A percentile compares a stretch with the other conserved stretches of the same genome.
These are phyloP conservation scores for Neodidymelliopsis sp. DNA, from an alignment of 2,329 filamentous ascomycete species.

Conservation along the genomic window DNA sequence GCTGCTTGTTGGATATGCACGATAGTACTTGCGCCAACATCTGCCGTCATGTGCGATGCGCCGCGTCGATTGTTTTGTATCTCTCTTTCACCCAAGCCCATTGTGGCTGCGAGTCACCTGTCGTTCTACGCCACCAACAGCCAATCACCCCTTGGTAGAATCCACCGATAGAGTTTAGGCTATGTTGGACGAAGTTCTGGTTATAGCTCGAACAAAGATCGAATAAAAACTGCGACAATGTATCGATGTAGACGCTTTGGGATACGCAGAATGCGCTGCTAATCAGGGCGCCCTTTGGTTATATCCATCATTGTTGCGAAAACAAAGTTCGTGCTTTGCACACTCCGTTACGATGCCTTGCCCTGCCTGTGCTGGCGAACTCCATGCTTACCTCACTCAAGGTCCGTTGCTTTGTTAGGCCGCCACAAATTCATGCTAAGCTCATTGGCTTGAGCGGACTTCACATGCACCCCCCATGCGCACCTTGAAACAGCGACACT, in stretches of 20 bases:
- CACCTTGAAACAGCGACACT: conserved; percentile 2
- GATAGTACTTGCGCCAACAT: not conserved
- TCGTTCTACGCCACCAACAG: conserved; percentile 13
- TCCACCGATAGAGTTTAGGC: conserved; percentile 8
- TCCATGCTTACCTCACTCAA: not conserved
- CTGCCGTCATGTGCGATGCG: conserved; percentile 7
- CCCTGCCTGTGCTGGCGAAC: not conserved
- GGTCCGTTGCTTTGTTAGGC: conserved; percentile 3
- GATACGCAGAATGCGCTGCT: not conserved
- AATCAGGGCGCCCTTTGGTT: conserved; percentile 3
- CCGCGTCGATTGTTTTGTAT: conserved; percentile 17
- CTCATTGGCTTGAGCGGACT: conserved; percentile 1
- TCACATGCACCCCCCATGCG: not conserved
- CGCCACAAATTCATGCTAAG: not conserved
- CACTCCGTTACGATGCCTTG: not conserved
- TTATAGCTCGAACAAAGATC: conserved; percentile 5
- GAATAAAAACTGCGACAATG: conserved; percentile 1
- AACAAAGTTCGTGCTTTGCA: conserved; percentile 7
- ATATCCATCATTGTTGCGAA: no score
- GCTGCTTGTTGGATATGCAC: conserved; percentile 7
- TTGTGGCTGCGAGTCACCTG: conserved; percentile 13
- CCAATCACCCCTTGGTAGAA: conserved; percentile 9
- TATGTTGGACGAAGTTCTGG: no score
- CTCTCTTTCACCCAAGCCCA: conserved; percentile 2
- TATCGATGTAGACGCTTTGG: not conserved